Base-by-base conservation (phyloP, 768 basidiomycete genomes). In the Suillus alpinus region DNA sequence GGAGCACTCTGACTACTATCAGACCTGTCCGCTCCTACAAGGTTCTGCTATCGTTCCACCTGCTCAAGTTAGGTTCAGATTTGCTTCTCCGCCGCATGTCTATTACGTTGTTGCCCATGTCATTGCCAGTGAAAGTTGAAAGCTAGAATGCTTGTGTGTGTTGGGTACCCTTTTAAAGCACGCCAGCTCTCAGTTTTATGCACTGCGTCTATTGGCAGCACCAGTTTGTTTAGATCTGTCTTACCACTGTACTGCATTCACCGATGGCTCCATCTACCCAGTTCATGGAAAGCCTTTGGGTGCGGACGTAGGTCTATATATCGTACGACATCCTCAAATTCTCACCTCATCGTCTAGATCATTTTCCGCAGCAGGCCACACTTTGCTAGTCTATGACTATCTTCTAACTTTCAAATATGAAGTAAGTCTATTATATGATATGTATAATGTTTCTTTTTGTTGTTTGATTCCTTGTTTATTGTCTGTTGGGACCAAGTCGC, bases 371-470 rank as follows among this genome's bases (percentile, higher is more conserved):
- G 56, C 67, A 41, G 71, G 70, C 26, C 43, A 47, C 26, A 47
- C 68, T 16, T 37, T 69, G 4, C 68, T 71, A 12, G 47, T 65
- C 10, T 70, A 70, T 16, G 71, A 72, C 39, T 68, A 71, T 57
- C 16, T 73, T 49, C 50, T 72, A 1, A 72, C 72, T 26, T 10
- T 72, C 52, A 41, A 62, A n/a, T 62, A 68, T 57, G 71, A 73
- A 61, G 71, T 68, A 23, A 10, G 65, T 64, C 16, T 8, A 16
- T 6, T 5, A 20, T 14, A 0, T 32, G 29, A 20, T 14, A 59
- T 16, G 29, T 3, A 26, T 26, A 26, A 26, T 26, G 26, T 26
- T 26, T 26, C 26, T 26, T 26, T n/a, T n/a, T n/a, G n/a, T n/a
- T n/a, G n/a, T n/a, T n/a, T 26, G 26, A 26, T 26, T 26, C 3